Conservation (phyloP, 768 basidiomycete species). For the Amanita rimosa region DNA sequence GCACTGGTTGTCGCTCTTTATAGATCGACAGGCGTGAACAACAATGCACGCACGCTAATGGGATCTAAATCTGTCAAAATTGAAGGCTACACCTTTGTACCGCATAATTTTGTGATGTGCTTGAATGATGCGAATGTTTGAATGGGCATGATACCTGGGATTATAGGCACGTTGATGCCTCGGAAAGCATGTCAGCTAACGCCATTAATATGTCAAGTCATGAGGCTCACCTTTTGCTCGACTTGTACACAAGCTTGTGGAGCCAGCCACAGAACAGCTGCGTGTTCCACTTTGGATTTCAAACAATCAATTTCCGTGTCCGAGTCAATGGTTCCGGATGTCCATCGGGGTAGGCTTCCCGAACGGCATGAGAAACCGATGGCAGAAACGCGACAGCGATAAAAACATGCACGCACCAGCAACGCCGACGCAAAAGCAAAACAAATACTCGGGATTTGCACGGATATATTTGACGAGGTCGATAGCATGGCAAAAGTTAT, state of each 20-base stretch:
- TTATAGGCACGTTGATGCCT: constrained; percentile 87
- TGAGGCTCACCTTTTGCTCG: constrained; percentile 49
- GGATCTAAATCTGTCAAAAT: constrained; percentile 58
- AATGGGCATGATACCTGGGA: constrained; percentile 97
- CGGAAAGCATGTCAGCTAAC: background rate
- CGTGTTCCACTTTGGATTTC: constrained; percentile 83
- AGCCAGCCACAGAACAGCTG: constrained; percentile 99
- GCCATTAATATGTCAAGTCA: background rate
- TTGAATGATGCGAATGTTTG: constrained; percentile 93
- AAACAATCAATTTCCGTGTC: constrained; percentile 59
- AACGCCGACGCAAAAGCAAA: constrained; percentile 89
- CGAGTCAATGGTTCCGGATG: constrained; percentile 55
- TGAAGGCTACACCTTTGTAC: constrained; percentile 57
- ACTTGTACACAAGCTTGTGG: constrained; percentile 50
- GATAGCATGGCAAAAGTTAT: constrained; percentile 72
- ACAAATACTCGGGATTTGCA: constrained; percentile 60
- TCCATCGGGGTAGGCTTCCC: constrained; percentile 82
- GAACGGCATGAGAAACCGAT: constrained; percentile 4
- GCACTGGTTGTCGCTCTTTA: constrained; percentile 87
- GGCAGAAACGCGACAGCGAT: background rate
- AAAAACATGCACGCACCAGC: constrained; percentile 45
- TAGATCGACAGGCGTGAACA: background rate
- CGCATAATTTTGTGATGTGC: constrained; percentile 83
- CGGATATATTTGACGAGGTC: constrained; percentile 93
- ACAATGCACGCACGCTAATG: constrained; percentile 50